These are phyloP conservation scores for Euptelea pleiosperma DNA, from an alignment of 164 flowering plant species.

Conservation along the genomic window DNA sequence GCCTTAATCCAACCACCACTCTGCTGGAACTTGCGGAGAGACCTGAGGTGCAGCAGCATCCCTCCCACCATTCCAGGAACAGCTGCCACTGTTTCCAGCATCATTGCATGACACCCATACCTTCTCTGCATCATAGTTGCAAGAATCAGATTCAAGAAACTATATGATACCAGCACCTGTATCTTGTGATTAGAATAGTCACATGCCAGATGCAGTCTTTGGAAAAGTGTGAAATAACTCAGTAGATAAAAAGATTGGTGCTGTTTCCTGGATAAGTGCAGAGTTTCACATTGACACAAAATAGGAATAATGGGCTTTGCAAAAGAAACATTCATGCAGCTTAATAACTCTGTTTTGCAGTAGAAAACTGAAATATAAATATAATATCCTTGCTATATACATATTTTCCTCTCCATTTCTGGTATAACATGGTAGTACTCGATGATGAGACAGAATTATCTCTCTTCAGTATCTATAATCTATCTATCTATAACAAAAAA, in stretches of 20 bases:
- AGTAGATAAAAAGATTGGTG: background rate
- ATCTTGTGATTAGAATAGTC: background rate
- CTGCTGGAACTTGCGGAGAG: constrained; percentile 76
- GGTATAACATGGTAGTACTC: no score
- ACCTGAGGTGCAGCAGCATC: constrained; percentile 70
- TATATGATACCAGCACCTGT: background rate
- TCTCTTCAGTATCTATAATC: no score
- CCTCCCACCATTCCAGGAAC: constrained; percentile 99
- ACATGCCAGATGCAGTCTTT: background rate
- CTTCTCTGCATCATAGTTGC: constrained; percentile 51
- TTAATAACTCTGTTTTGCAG: no score
- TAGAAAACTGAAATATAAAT: no score
- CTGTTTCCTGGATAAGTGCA: background rate
- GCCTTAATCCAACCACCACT: constrained; percentile 95
- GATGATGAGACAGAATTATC: no score
- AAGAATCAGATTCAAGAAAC: constrained; percentile 7
- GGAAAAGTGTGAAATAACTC: background rate
- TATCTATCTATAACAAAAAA: no score
- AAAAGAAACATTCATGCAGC: no score
- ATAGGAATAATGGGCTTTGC: no score
- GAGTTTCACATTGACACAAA: background rate
- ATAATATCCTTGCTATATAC: no score
- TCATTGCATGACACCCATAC: constrained; percentile 92
- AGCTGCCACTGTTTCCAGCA: constrained; percentile 93
- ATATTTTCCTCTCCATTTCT: no score